Evolutionary conservation across 1,284 basidiomycete species (phyloP).

Genomic region (Rhodotorula sp.): DNA sequence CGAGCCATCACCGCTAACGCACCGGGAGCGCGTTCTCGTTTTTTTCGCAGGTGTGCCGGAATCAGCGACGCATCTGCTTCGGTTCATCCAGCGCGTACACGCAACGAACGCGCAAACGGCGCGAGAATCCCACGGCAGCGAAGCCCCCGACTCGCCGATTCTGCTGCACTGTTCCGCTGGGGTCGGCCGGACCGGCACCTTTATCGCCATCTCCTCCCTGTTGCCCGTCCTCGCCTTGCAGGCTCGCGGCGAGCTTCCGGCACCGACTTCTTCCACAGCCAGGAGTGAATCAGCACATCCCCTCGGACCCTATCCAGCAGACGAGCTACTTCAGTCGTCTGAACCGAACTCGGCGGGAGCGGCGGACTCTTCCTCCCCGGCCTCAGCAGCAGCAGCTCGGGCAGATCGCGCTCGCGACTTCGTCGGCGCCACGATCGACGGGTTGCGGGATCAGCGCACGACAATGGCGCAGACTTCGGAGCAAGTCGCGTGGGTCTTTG

Average conservation of each 20-base stretch:
- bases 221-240: constrained; percentile 33
- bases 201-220: constrained; percentile 63
- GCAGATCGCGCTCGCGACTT: constrained; percentile 53
- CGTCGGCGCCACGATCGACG: constrained; percentile 71
- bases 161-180: constrained; percentile 69
- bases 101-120: constrained; percentile 10
- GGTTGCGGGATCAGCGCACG: constrained; percentile 71
- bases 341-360: neutral
- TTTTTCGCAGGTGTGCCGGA: constrained; percentile 37
- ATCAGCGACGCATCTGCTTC: constrained; percentile 19
- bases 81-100: constrained; percentile 32
- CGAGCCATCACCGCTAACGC: neutral
- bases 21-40: too few relatives aligned
- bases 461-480: constrained; percentile 74
- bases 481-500: constrained; percentile 67
- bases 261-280: neutral
- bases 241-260: constrained; percentile 11
- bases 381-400: too few relatives aligned
- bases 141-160: constrained; percentile 55
- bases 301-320: constrained; percentile 18
- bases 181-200: constrained; percentile 54
- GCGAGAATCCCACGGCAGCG: neutral
- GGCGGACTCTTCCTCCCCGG: neutral
- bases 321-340: neutral
- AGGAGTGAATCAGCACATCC: neutral